Evolutionary conservation across 129 eudicot genomes (phyloP).

Genomic region (Deinandra increscens): DNA sequence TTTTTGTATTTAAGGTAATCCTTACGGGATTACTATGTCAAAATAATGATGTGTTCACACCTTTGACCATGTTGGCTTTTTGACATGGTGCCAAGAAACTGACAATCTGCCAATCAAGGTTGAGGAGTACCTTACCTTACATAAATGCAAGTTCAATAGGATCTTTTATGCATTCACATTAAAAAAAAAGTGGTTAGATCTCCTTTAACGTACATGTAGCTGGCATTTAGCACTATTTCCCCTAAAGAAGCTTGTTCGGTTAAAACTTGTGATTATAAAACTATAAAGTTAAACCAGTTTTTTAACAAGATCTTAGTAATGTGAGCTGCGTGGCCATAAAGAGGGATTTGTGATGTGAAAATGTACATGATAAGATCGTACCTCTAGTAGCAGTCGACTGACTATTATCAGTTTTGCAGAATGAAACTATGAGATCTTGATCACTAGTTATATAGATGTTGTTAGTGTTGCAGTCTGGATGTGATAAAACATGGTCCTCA

Average conservation of each 20-base stretch:
- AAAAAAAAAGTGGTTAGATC: neutral
- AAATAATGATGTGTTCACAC: neutral
- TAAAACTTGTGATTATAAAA: neutral
- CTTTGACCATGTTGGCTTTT: neutral
- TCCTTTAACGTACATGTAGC: neutral
- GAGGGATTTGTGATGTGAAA: neutral
- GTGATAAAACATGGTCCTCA: conserved; percentile 48
- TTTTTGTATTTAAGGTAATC: neutral
- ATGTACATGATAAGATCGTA: conserved; percentile 1
- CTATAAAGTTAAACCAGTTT: neutral
- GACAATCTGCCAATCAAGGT: neutral
- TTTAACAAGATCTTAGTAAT: neutral
- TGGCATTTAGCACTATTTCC: neutral
- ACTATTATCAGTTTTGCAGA: conserved; percentile 42
- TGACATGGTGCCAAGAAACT: neutral
- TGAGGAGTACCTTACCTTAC: neutral
- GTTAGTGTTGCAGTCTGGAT: conserved; percentile 49
- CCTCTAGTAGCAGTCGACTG: conserved; percentile 28
- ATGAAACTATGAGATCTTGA: conserved; percentile 50
- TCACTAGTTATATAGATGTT: conserved; percentile 52
- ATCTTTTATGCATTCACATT: neutral
- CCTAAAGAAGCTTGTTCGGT: neutral
- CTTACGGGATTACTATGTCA: neutral
- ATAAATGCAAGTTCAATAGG: neutral
- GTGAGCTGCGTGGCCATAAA: neutral